Evolutionary conservation across 768 basidiomycete genomes (phyloP), one percentile per base, ranked within the genome.

Genomic region (Mycena capillaripes): DNA sequence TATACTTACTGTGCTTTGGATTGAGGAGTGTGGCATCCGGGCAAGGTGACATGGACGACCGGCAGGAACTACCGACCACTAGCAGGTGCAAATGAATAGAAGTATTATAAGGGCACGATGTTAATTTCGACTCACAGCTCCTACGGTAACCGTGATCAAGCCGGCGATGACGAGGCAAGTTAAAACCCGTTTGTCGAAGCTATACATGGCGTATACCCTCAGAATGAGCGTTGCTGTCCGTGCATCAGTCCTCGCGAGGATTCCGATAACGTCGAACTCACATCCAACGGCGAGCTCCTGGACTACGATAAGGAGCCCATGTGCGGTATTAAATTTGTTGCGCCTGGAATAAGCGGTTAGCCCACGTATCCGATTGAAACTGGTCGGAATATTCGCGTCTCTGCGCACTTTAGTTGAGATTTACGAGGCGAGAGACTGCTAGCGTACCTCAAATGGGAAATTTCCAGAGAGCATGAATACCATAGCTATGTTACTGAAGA

Each of bases 161-260:
- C 17, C 29, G 19, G 59, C 12, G 19, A 44, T 44, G 17, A 44
- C 12, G 25, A 46, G 29, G 40, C 10, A 19, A 21, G 7, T 44
- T 25, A 61, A 29, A 19, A 61, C 29, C 2, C 59, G 40, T 46
- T 44, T 61, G 42, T 46, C 42, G 17, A 44, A 25, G 27, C 25
- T 46, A 23, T 61, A 61, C 42, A 61, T 44, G 14, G 59, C 59
- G 23, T 61, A 61, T 17, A 61, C 59, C 19, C 59, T 23, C 25
- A 44, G 2, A 19, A 61, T 17, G 42, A 61, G 59, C 11, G 59
- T 61, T 16, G 16, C 59, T 59, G 38, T n/a, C n/a, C n/a, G n/a
- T n/a, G 21, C 14, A 42, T 9, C 8, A 16, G 23, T 38, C 17
- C 8, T 16, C 23, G 58, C 5, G 2, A 6, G 40, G 4, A 27